Evolutionary conservation across 768 basidiomycete species (phyloP).

Genomic region (Calvatia gigantea): DNA sequence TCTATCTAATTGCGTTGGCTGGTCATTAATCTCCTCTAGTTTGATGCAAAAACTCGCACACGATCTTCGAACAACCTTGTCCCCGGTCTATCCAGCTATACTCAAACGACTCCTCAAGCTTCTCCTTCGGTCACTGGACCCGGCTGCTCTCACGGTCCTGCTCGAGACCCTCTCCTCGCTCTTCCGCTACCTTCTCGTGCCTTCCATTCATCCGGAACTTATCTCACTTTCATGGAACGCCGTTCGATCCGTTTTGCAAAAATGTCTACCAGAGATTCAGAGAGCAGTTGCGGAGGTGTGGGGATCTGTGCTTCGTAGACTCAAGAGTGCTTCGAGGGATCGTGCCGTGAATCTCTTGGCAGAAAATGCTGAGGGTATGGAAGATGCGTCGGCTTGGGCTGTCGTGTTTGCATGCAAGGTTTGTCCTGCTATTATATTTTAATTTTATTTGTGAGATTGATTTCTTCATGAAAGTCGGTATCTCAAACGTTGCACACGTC

Average conservation of each 20-base stretch:
- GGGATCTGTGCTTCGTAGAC: slow-evolving; percentile 71
- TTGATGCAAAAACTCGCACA: slow-evolving; percentile 75
- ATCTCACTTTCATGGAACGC: slow-evolving; percentile 59
- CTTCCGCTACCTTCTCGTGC: slow-evolving; percentile 73
- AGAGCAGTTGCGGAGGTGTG: slow-evolving; percentile 83
- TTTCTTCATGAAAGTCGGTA: slow-evolving; percentile 53
- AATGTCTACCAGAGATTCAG: slow-evolving; percentile 69
- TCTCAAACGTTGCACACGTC: slow-evolving; percentile 80
- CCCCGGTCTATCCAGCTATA: slow-evolving; percentile 56
- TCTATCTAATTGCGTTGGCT: background rate
- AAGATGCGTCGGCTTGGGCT: slow-evolving; percentile 70
- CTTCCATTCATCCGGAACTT: slow-evolving; percentile 51
- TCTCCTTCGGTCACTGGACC: slow-evolving; percentile 55
- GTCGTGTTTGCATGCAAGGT: slow-evolving; percentile 81
- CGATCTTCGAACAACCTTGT: slow-evolving; percentile 76
- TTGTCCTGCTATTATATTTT: slow-evolving; percentile 12
- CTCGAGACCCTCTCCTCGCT: slow-evolving; percentile 65
- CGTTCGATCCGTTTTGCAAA: slow-evolving; percentile 47
- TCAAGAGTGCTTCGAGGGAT: slow-evolving; percentile 59
- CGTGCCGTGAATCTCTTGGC: slow-evolving; percentile 55
- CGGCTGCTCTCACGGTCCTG: slow-evolving; percentile 56
- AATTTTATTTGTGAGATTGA: slow-evolving; percentile 4
- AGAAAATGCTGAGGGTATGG: slow-evolving; percentile 43
- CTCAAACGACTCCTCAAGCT: slow-evolving; percentile 53
- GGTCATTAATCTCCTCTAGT: slow-evolving; percentile 34